Evolutionary conservation across 441 rosid genomes (phyloP).

Genomic region (Geranium incanum): DNA sequence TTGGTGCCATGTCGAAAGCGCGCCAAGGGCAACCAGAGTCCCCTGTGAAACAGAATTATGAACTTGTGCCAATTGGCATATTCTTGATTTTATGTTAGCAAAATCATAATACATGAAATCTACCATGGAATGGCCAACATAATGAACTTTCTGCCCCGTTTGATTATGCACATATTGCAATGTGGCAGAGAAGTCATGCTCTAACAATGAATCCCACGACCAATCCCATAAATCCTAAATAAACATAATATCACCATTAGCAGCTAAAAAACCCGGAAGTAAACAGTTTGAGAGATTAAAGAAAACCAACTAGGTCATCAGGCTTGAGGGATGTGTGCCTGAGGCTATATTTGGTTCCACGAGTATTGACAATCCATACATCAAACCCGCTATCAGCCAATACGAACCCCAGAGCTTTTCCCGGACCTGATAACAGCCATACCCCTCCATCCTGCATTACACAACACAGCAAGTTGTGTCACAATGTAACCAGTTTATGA

Average conservation of each 20-base stretch:
- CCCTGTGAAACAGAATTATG: not conserved
- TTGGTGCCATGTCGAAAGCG: not conserved
- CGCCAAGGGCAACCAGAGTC: conserved; percentile 6
- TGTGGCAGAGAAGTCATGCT: conserved; percentile 4
- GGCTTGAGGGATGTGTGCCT: conserved; percentile 7
- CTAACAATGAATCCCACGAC: conserved; percentile 8
- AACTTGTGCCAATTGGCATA: not conserved
- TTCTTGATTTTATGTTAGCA: not conserved
- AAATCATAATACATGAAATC: not conserved
- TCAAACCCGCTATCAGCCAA: conserved; percentile 5
- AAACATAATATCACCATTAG: not conserved
- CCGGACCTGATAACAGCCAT: conserved; percentile 2
- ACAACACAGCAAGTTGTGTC: not conserved
- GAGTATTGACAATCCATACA: conserved; percentile 6
- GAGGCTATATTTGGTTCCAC: conserved; percentile 9
- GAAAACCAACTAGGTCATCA: conserved; percentile 6
- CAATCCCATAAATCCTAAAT: conserved; percentile 1
- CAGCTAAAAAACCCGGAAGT: not conserved
- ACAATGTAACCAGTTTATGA: conserved; percentile 1
- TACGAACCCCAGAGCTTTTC: conserved; percentile 8
- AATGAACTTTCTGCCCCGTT: conserved; percentile 4
- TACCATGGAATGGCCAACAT: conserved; percentile 10
- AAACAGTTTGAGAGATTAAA: not conserved
- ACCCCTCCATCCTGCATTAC: conserved; percentile 7
- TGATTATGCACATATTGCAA: conserved; percentile 7